Percentiles rank a stretch among this genome's conserved stretches.
Evolutionary conservation across 2,329 filamentous ascomycete species (phyloP).

Genomic region (Aspergillus ochraceus): DNA sequence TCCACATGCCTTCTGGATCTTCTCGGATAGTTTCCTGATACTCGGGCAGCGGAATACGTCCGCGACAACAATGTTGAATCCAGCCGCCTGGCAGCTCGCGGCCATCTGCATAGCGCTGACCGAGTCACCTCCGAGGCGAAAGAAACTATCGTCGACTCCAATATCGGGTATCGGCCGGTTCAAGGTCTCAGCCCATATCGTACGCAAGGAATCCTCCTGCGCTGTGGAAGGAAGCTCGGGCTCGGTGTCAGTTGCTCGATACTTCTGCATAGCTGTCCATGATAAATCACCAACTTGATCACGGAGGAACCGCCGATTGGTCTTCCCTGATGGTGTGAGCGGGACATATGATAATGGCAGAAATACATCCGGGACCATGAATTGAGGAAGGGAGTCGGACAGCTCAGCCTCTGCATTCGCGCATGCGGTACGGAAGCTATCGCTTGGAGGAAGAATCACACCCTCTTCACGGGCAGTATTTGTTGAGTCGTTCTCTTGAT

Average conservation of each 20-base stretch:
- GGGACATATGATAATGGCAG: not conserved
- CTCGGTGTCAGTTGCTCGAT: not conserved
- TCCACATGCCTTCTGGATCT: slow-evolving; percentile 3
- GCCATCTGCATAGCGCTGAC: slow-evolving; percentile 22
- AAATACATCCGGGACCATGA: slow-evolving; percentile 5
- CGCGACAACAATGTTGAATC: slow-evolving; percentile 7
- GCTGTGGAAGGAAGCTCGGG: slow-evolving; percentile 2
- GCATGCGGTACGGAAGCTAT: slow-evolving; percentile 27
- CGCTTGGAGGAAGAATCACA: slow-evolving; percentile 36
- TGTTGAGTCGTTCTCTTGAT: not conserved
- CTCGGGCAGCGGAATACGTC: slow-evolving; percentile 13
- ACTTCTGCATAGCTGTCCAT: slow-evolving; percentile 3
- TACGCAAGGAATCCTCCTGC: slow-evolving; percentile 8
- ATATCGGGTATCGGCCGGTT: slow-evolving; percentile 6
- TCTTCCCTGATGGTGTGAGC: slow-evolving; percentile 1
- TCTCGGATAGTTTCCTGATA: slow-evolving; percentile 8
- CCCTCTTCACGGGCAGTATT: slow-evolving; percentile 15
- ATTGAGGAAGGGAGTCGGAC: not conserved
- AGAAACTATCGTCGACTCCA: slow-evolving; percentile 23
- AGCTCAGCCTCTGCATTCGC: slow-evolving; percentile 2
- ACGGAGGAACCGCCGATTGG: not conserved
- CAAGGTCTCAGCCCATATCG: slow-evolving; percentile 15
- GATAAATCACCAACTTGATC: not conserved
- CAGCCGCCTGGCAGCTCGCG: slow-evolving; percentile 5
- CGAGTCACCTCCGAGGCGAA: slow-evolving; percentile 23